These are phyloP conservation scores for Wallacemonas sp. DNA, from an alignment of 208 protist species.

Conservation along the genomic window DNA sequence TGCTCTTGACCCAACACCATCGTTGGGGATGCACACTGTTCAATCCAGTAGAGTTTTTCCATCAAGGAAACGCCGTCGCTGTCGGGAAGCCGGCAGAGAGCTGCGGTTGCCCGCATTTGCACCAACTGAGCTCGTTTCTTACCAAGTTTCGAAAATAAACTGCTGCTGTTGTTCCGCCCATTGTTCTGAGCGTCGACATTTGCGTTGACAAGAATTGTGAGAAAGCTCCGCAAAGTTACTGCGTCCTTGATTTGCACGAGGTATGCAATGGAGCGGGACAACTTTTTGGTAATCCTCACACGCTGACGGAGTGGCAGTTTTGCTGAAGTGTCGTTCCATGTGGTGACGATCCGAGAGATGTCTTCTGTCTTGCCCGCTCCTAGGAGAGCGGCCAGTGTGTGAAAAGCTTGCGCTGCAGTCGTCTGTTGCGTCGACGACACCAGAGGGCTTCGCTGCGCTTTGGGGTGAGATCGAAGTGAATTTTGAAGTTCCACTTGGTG, in stretches of 20 bases:
- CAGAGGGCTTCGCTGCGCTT: background rate
- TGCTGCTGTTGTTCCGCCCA: background rate
- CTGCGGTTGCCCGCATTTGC: background rate
- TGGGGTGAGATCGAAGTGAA: background rate
- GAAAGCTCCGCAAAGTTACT: background rate
- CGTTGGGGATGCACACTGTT: slow-evolving; percentile 12
- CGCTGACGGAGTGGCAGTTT: background rate
- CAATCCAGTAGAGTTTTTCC: slow-evolving; percentile 29
- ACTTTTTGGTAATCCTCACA: background rate
- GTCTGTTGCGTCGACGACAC: slow-evolving; percentile 10
- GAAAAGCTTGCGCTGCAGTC: background rate
- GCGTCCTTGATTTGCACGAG: background rate
- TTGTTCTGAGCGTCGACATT: background rate
- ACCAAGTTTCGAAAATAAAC: background rate
- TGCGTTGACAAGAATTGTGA: slow-evolving; percentile 1
- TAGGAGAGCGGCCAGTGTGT: background rate
- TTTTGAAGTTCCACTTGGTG: slow-evolving; percentile 1
- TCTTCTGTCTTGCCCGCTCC: slow-evolving; percentile 1
- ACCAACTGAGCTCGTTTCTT: slow-evolving; percentile 1
- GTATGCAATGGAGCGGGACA: background rate
- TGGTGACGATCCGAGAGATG: background rate
- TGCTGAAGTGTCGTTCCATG: background rate
- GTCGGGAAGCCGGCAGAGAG: slow-evolving; percentile 16
- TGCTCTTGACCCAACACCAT: background rate
- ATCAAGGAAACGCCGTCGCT: slow-evolving; percentile 19